Percentiles rank a stretch among this genome's conserved stretches.
phyloP scores from a whole-genome alignment of 352 stramenopile genomes.

The Globisporangium spiculum region DNA sequence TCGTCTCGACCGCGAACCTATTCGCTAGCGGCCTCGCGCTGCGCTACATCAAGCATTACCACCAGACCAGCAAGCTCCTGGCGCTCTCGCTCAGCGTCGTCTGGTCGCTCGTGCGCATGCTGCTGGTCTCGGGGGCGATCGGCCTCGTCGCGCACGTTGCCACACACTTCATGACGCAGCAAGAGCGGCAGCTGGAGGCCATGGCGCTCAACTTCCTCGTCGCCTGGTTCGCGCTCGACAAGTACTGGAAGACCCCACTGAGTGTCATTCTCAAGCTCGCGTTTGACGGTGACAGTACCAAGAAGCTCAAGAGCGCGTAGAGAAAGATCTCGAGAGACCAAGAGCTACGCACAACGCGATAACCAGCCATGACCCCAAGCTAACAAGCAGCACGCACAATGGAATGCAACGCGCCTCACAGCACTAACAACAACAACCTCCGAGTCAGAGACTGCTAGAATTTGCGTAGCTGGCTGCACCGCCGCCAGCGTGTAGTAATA shows the following conservation, averaged over 20 bases:
- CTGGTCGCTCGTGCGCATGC: slow-evolving; percentile 46
- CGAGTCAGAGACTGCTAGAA: not conserved
- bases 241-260: slow-evolving; percentile 64
- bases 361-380: not conserved
- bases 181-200: slow-evolving; percentile 50
- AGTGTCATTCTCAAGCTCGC: slow-evolving; percentile 28
- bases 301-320: slow-evolving; percentile 29
- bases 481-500: not conserved
- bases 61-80: slow-evolving; percentile 32
- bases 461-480: not conserved
- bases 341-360: not conserved
- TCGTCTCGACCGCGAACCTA: slow-evolving; percentile 65
- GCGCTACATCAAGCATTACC: slow-evolving; percentile 52
- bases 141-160: slow-evolving; percentile 55
- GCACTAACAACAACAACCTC: not conserved
- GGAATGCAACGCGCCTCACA: slow-evolving; percentile 11
- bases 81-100: slow-evolving; percentile 33
- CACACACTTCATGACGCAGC: slow-evolving; percentile 50
- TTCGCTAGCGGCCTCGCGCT: slow-evolving; percentile 62
- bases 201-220: slow-evolving; percentile 56
- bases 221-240: slow-evolving; percentile 69
- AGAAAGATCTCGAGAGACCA: not conserved
- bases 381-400: slow-evolving; percentile 10
- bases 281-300: not conserved
- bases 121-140: slow-evolving; percentile 35